phyloP scores from a whole-genome alignment of 345 rosid genomes.

The Garcia nutans region DNA sequence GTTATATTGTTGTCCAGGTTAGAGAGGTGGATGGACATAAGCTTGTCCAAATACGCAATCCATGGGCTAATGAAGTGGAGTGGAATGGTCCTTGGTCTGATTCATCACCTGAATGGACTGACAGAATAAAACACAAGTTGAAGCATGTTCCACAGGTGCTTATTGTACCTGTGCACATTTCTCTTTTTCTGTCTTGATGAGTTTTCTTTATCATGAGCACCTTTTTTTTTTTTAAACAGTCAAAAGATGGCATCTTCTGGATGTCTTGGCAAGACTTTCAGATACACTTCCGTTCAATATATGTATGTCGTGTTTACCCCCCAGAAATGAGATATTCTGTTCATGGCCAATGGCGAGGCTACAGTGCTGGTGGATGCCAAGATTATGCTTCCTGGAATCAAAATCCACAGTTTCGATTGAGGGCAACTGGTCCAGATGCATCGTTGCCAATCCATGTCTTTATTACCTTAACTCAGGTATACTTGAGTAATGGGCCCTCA shows the following conservation, averaged over 20 bases:
- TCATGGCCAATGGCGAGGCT: constrained; percentile 95
- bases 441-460: constrained; percentile 86
- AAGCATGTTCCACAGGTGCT: constrained; percentile 86
- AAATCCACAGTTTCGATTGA: constrained; percentile 95
- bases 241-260: constrained; percentile 99
- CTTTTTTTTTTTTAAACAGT: constrained; percentile 52
- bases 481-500: constrained; percentile 21
- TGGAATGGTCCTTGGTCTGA: constrained; percentile 99
- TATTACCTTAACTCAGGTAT: constrained; percentile 97
- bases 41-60: constrained; percentile 97
- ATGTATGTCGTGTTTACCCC: constrained; percentile 96
- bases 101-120: constrained; percentile 93
- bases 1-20: constrained; percentile 49
- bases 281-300: constrained; percentile 98
- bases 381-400: constrained; percentile 98
- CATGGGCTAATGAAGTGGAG: constrained; percentile 99
- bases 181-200: background rate
- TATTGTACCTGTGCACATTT: constrained; percentile 8
- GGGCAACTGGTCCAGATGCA: constrained; percentile 88
- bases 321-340: constrained; percentile 97
- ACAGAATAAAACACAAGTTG: constrained; percentile 95
- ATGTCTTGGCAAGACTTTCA: constrained; percentile 99
- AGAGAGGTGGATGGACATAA: constrained; percentile 98
- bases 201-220: constrained; percentile 3
- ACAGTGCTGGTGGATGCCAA: constrained; percentile 99